phyloP scores from a whole-genome alignment of 2,329 filamentous ascomycete species.

The Apiospora marii region DNA sequence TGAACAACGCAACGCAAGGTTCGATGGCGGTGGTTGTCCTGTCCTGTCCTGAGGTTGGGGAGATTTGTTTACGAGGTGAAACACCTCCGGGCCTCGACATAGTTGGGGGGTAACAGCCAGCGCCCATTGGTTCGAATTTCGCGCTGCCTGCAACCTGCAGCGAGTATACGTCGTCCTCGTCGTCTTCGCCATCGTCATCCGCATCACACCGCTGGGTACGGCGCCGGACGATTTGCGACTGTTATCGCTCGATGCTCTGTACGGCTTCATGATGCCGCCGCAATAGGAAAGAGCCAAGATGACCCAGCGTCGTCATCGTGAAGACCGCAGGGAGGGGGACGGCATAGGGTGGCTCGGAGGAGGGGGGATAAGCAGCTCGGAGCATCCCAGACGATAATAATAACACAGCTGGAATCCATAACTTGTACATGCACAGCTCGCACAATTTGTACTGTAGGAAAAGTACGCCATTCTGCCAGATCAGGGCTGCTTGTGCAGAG shows the following conservation, averaged over 20 bases:
- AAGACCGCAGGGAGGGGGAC: neutral
- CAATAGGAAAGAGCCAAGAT: conserved; percentile 16
- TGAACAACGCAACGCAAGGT: conserved; percentile 5
- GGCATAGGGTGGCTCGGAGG: neutral
- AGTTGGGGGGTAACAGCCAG: neutral
- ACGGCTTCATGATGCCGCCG: conserved; percentile 21
- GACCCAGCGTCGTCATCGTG: conserved; percentile 19
- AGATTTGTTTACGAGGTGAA: conserved; percentile 16
- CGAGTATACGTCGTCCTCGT: conserved; percentile 3
- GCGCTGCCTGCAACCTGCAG: neutral
- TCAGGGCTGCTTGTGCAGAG: neutral
- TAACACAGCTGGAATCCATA: neutral
- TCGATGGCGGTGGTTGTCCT: neutral
- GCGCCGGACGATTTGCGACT: neutral
- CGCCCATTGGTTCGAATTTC: neutral
- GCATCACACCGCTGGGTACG: neutral
- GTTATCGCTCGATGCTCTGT: neutral
- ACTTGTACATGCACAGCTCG: neutral
- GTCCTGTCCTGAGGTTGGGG: conserved; percentile 7
- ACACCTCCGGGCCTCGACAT: neutral
- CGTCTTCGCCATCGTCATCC: conserved; percentile 17
- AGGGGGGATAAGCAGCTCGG: neutral
- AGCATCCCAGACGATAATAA: neutral
- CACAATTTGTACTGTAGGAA: neutral
- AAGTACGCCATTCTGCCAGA: neutral